Percentiles rank a stretch among this genome's conserved stretches.
Conservation (phyloP, 176 grass and related monocot genomes). For the Musa troglodytarum region DNA sequence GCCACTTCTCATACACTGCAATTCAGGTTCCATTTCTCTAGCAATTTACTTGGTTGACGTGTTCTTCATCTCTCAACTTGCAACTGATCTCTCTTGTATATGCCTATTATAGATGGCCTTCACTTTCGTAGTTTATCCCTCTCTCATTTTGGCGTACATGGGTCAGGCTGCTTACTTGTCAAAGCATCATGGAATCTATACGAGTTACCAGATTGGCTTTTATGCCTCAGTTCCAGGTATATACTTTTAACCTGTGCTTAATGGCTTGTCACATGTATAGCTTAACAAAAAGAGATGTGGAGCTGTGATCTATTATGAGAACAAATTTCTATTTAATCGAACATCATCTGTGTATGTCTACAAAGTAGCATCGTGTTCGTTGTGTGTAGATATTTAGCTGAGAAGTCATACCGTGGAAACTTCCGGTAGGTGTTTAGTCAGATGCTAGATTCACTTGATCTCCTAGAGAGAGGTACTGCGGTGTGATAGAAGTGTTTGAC, state of each 20-base stretch:
- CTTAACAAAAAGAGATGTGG: too few relatives aligned
- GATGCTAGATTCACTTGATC: too few relatives aligned
- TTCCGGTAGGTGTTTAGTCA: too few relatives aligned
- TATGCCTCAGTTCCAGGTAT: slow-evolving; percentile 95
- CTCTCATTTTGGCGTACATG: slow-evolving; percentile 95
- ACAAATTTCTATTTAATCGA: too few relatives aligned
- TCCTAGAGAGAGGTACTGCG: too few relatives aligned
- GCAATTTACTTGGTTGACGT: neutral
- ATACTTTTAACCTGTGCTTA: neutral
- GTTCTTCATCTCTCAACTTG: slow-evolving; percentile 4
- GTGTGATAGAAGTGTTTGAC: too few relatives aligned
- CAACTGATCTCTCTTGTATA: neutral
- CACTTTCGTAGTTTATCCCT: slow-evolving; percentile 78
- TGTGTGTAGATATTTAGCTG: too few relatives aligned
- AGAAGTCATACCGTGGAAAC: too few relatives aligned
- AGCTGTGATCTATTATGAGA: too few relatives aligned
- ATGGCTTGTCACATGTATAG: too few relatives aligned
- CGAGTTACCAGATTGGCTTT: slow-evolving; percentile 79
- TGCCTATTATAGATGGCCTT: slow-evolving; percentile 63
- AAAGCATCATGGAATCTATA: slow-evolving; percentile 62
- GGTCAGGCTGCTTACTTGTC: slow-evolving; percentile 99
- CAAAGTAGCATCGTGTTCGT: too few relatives aligned
- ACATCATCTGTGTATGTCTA: too few relatives aligned
- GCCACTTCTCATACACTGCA: slow-evolving; percentile 84
- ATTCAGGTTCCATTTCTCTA: slow-evolving; percentile 55